phyloP scores from a whole-genome alignment of 2,329 filamentous ascomycete genomes.

The Capronia epimyces region DNA sequence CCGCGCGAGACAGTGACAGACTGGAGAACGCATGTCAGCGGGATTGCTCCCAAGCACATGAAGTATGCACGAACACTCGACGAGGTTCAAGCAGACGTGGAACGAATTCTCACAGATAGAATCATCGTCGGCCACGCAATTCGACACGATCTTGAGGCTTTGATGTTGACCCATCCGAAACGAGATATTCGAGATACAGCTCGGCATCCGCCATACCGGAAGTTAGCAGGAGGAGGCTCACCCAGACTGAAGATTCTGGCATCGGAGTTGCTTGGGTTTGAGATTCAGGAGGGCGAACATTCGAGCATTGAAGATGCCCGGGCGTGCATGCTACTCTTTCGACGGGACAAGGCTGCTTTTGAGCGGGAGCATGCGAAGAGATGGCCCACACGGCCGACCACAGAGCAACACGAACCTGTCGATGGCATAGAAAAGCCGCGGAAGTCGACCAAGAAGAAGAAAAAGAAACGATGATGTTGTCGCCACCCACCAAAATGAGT shows the following conservation, averaged over 20 bases:
- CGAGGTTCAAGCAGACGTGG: slow-evolving; percentile 68
- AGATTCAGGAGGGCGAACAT: slow-evolving; percentile 57
- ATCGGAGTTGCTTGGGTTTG: slow-evolving; percentile 52
- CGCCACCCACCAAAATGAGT: neutral
- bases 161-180: slow-evolving; percentile 72
- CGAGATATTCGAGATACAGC: slow-evolving; percentile 80
- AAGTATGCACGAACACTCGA: slow-evolving; percentile 63
- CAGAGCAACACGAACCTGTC: slow-evolving; percentile 1
- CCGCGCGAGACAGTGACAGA: slow-evolving; percentile 75
- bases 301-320: slow-evolving; percentile 70
- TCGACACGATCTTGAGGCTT: slow-evolving; percentile 66
- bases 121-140: slow-evolving; percentile 81
- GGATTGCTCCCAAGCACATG: slow-evolving; percentile 71
- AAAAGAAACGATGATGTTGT: slow-evolving; percentile 37
- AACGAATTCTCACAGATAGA: slow-evolving; percentile 61
- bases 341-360: slow-evolving; percentile 75
- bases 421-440: slow-evolving; percentile 13
- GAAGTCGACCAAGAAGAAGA: slow-evolving; percentile 46
- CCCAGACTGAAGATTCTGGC: slow-evolving; percentile 54
- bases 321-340: slow-evolving; percentile 83
- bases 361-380: slow-evolving; percentile 71
- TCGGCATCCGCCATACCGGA: slow-evolving; percentile 67
- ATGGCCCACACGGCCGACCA: slow-evolving; percentile 13
- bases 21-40: slow-evolving; percentile 83
- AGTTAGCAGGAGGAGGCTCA: slow-evolving; percentile 47